Evolutionary conservation across 768 basidiomycete genomes (phyloP).

Genomic region (Phylloporus sp.): DNA sequence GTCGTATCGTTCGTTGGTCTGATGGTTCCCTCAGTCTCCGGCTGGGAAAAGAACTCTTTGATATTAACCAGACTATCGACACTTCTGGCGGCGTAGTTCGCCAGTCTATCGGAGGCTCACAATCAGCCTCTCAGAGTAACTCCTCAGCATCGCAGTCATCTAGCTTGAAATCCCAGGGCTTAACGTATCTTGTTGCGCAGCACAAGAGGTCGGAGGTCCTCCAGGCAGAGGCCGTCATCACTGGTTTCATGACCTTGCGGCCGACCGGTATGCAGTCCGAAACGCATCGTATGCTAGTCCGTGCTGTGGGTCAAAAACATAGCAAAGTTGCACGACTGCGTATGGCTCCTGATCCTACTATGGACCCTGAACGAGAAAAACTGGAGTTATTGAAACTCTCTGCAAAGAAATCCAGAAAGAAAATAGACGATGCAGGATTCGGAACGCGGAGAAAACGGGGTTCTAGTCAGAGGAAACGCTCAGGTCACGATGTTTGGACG

Average conservation of each 20-base stretch:
- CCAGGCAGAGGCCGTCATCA: constrained; percentile 80
- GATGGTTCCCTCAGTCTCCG: constrained; percentile 89
- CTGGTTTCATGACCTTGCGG: constrained; percentile 77
- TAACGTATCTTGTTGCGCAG: constrained; percentile 87
- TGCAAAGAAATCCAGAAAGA: constrained; percentile 59
- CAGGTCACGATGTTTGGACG: constrained; percentile 50
- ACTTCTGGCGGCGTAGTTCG: constrained; percentile 64
- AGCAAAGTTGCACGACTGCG: constrained; percentile 73
- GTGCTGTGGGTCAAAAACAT: constrained; percentile 81
- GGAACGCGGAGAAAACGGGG: constrained; percentile 46
- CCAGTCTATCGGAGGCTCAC: constrained; percentile 48
- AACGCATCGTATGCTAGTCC: constrained; percentile 84
- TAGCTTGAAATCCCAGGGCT: constrained; percentile 55
- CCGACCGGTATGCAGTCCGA: constrained; percentile 89
- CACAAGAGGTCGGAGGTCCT: constrained; percentile 81
- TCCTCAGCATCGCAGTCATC: constrained; percentile 34
- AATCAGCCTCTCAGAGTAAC: constrained; percentile 38
- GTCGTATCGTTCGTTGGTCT: constrained; percentile 90
- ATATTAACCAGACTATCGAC: constrained; percentile 77
- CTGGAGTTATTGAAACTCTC: constrained; percentile 60
- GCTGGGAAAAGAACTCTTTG: constrained; percentile 91
- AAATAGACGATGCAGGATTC: constrained; percentile 46
- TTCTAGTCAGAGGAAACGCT: constrained; percentile 37
- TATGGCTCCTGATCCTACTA: constrained; percentile 72
- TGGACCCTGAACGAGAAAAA: constrained; percentile 72